Conservation (phyloP, 1,139 yeast genomes). For the Arxiozyma heterogenica region DNA sequence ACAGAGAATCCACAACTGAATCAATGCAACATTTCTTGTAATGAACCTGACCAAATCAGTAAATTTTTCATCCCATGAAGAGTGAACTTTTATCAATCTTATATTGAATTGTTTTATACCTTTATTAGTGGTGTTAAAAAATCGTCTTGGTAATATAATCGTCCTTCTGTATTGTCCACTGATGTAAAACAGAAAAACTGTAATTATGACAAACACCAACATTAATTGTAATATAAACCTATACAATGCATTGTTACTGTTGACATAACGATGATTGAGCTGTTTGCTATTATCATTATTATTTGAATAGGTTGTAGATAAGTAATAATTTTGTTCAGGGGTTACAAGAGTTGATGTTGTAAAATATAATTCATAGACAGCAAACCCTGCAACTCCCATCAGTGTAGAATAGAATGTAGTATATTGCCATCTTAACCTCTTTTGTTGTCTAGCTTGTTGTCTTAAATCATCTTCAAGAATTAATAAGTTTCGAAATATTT, state of each 20-base stretch:
- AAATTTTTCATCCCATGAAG: constrained; percentile 45
- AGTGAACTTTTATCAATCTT: constrained; percentile 60
- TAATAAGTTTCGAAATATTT: constrained; percentile 68
- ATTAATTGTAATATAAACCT: constrained; percentile 50
- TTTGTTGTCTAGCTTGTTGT: constrained; percentile 67
- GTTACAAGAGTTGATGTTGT: constrained; percentile 6
- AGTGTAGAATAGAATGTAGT: constrained; percentile 56
- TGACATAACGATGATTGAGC: background rate
- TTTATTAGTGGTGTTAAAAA: constrained; percentile 71
- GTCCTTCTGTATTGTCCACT: constrained; percentile 87
- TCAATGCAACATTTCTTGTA: constrained; percentile 24
- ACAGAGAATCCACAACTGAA: constrained; percentile 15
- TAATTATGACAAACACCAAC: constrained; percentile 57
- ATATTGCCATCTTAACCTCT: constrained; percentile 62
- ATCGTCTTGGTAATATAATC: constrained; percentile 70
- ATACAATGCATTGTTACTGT: constrained; percentile 15
- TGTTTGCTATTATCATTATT: background rate
- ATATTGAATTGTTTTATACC: constrained; percentile 79
- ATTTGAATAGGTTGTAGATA: constrained; percentile 2
- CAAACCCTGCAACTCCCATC: constrained; percentile 32
- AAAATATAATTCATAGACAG: constrained; percentile 31
- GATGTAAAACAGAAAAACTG: constrained; percentile 67
- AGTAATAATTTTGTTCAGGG: background rate
- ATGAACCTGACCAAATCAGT: constrained; percentile 37
- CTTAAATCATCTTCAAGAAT: constrained; percentile 79